Percentiles rank a stretch among this genome's conserved stretches.
Evolutionary conservation across 202 grass and related monocot species (phyloP).

Genomic region (Schoenoplectus triqueter): DNA sequence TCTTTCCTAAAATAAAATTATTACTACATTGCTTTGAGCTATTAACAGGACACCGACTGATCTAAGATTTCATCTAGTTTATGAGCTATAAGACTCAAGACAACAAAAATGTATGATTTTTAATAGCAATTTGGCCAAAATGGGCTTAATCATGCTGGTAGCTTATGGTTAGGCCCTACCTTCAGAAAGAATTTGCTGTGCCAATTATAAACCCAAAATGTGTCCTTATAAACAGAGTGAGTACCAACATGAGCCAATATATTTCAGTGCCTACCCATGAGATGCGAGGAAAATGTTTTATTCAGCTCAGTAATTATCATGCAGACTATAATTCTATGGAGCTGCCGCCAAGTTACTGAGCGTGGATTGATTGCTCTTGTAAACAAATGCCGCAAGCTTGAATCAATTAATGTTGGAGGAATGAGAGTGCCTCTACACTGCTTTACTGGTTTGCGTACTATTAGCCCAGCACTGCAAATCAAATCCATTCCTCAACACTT

Average conservation of each 20-base stretch:
- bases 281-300: background rate
- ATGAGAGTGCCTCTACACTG: conserved; percentile 77
- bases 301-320: conserved; percentile 30
- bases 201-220: conserved; percentile 4
- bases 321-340: conserved; percentile 86
- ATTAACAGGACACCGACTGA: background rate
- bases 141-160: background rate
- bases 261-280: background rate
- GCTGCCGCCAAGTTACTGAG: conserved; percentile 85
- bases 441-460: conserved; percentile 63
- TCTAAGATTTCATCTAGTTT: conserved; percentile 13
- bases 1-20: conserved; percentile 7
- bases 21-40: background rate
- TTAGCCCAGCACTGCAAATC: conserved; percentile 76
- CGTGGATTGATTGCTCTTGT: conserved; percentile 72
- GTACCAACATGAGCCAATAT: background rate
- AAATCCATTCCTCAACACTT: conserved; percentile 66
- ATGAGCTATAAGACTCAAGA: background rate
- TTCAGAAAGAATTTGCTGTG: background rate
- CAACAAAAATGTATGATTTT: background rate
- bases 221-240: background rate
- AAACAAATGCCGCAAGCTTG: conserved; percentile 63
- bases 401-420: conserved; percentile 87
- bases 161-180: background rate
- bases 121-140: background rate